Percentiles rank a stretch among this genome's conserved stretches.
Conservation (phyloP, 495 filamentous ascomycete species). For the Neurospora sp. region DNA sequence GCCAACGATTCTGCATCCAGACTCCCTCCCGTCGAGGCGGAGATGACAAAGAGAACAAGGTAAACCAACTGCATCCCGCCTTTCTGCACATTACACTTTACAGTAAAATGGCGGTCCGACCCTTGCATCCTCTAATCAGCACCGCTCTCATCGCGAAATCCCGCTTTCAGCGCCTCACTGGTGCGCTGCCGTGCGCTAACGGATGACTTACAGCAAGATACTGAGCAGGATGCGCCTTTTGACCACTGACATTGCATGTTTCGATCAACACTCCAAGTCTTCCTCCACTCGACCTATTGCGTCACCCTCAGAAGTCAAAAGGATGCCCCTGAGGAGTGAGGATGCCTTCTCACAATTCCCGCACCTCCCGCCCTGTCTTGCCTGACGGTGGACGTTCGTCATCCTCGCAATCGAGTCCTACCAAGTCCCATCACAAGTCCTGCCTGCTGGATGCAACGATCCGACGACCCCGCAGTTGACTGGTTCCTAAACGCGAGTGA, state of each 20-base stretch:
- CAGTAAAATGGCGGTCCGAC: neutral
- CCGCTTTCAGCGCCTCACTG: neutral
- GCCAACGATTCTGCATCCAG: neutral
- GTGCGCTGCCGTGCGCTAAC: neutral
- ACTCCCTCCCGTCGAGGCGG: neutral
- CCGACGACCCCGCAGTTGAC: neutral
- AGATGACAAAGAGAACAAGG: neutral
- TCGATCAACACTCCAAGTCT: neutral
- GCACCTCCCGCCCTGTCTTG: neutral
- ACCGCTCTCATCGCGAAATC: too few relatives aligned
- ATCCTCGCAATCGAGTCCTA: neutral
- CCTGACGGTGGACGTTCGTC: neutral
- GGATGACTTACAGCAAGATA: neutral
- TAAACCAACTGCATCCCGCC: neutral
- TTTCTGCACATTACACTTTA: neutral
- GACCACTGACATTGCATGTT: neutral
- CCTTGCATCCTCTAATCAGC: neutral
- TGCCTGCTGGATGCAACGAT: neutral
- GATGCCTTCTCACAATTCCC: neutral
- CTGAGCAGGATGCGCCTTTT: neutral
- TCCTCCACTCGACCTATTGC: neutral
- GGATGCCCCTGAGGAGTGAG: neutral
- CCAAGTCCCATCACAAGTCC: neutral
- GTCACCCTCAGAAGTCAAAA: neutral
- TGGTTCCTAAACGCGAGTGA: neutral